Base-by-base conservation (phyloP, 345 rosid species). In the Pistacia integerrima region DNA sequence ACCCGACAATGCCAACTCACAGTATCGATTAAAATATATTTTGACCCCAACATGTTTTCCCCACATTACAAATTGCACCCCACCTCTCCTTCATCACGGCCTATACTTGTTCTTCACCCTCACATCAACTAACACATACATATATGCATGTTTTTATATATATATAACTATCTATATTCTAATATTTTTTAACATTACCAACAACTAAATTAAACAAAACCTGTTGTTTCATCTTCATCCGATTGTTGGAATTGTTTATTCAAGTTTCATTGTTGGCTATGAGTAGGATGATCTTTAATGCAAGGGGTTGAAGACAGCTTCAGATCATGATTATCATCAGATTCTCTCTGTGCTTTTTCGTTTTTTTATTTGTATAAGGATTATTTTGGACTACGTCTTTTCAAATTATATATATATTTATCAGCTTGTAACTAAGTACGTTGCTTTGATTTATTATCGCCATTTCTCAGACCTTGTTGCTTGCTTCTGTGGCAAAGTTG, bases 11-110 rank as follows among this genome's bases (percentile, higher is more conserved):
- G 51, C 57, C 54, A 4, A 65, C 49, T 76, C 67, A 46, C 3
- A 22, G 64, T 30, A 72, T 84, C 75, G 17, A 13, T 61, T 67
- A 12, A 67, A 77, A 81, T 54, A 66, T 67, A 79, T 62, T 33
- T 4, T 46, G 74, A 38, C 64, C 54, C 75, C 79, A 67, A 49
- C 79, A 66, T 81, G 75, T 49, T 52, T 76, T 54, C 78, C 80
- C 84, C 76, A 67, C 83, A 44, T 38, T 41, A 41, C 46, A 41
- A 41, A 41, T 5, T 60, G 56, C 25, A 48, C 38, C 74, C 76
- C 72, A 25, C 60, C 64, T 33, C 58, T 17, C 74, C 74, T 64
- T 12, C 64, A 55, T 69, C 20, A 12, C 20, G 72, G 69, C 70
- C 69, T 83, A 63, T 51, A 44, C 70, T 75, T 64, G 56, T 25